A percentile compares a stretch with the other conserved stretches of the same genome.
Conservation (phyloP, 805 yeast species). For the Debaryomyces prosopidis region DNA sequence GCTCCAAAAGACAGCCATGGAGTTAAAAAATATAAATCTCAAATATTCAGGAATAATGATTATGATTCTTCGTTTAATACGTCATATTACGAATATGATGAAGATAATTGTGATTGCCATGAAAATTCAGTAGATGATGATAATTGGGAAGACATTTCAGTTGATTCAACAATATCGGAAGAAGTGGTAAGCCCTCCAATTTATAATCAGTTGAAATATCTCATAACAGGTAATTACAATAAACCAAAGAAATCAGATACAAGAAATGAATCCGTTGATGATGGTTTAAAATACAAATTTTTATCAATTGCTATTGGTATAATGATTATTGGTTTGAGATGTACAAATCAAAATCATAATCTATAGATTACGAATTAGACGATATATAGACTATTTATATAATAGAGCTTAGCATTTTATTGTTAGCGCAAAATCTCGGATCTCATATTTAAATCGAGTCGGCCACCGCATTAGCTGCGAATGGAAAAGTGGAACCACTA, state of each 20-base stretch:
- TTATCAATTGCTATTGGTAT: constrained; percentile 44
- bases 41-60: constrained; percentile 22
- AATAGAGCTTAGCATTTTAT: background rate
- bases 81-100: constrained; percentile 11
- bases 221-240: constrained; percentile 28
- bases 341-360: constrained; percentile 23
- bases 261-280: constrained; percentile 32
- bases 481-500: background rate
- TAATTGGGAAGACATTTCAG: constrained; percentile 14
- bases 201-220: constrained; percentile 34
- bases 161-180: constrained; percentile 3
- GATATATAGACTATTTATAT: constrained; percentile 1
- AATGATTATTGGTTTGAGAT: constrained; percentile 37
- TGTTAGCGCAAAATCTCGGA: too few relatives aligned
- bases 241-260: constrained; percentile 7
- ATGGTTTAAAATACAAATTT: constrained; percentile 41
- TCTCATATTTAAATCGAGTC: background rate
- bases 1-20: constrained; percentile 13
- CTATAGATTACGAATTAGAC: constrained; percentile 5
- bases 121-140: constrained; percentile 13
- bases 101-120: constrained; percentile 12
- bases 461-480: background rate
- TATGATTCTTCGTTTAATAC: constrained; percentile 3
- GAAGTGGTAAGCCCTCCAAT: constrained; percentile 10
- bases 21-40: constrained; percentile 38